Conservation (phyloP, 106 monocot genomes). For the Allium fistulosum region DNA sequence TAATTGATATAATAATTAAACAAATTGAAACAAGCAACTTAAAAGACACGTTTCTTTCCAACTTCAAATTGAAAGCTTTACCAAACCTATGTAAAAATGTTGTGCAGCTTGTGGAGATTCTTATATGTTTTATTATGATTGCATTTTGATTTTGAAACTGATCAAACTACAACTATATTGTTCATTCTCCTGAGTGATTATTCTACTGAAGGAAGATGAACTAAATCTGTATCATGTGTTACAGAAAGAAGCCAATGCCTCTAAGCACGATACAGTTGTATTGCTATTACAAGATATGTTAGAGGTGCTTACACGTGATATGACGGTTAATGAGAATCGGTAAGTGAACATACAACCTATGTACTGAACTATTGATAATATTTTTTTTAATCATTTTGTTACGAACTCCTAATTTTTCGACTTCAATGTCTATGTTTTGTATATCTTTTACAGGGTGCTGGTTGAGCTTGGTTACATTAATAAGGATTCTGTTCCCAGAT, state of each 20-base stretch:
- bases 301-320: constrained; percentile 97
- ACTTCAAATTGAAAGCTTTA: constrained; percentile 85
- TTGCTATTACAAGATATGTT: constrained; percentile 96
- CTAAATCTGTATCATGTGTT: background rate
- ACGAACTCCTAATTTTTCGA: background rate
- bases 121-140: constrained; percentile 43
- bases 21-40: constrained; percentile 81
- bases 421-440: background rate
- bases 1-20: constrained; percentile 84
- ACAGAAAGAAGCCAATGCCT: constrained; percentile 82
- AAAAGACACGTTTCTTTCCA: constrained; percentile 71
- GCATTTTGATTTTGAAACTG: background rate
- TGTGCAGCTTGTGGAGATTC: constrained; percentile 77
- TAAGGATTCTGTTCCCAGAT: constrained; percentile 80
- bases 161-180: background rate
- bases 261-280: constrained; percentile 70
- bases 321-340: constrained; percentile 96
- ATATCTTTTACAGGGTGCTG: constrained; percentile 48
- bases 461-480: constrained; percentile 92
- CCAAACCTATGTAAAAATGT: constrained; percentile 72
- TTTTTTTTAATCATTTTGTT: background rate
- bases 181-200: background rate
- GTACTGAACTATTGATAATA: background rate
- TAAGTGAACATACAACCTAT: constrained; percentile 15
- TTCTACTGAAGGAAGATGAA: background rate